Evolutionary conservation across 2,329 filamentous ascomycete genomes (phyloP).

Genomic region (Aplosporella prunicola): DNA sequence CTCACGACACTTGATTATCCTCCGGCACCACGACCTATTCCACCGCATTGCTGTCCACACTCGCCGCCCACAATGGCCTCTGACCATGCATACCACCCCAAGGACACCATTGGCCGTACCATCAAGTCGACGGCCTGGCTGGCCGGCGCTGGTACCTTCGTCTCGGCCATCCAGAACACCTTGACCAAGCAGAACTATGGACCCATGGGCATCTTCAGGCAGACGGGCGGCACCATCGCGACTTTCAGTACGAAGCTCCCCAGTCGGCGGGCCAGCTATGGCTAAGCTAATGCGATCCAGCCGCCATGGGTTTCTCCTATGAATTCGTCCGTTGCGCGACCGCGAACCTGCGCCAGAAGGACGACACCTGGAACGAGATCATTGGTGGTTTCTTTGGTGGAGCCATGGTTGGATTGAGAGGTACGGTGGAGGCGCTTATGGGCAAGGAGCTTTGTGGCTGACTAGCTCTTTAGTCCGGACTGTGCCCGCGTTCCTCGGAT

Average conservation of each 20-base stretch:
- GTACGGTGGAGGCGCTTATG: conserved; percentile 42
- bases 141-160: conserved; percentile 57
- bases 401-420: conserved; percentile 58
- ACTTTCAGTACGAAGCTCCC: conserved; percentile 46
- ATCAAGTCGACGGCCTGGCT: conserved; percentile 57
- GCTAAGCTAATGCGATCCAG: conserved; percentile 34
- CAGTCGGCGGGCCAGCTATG: conserved; percentile 17
- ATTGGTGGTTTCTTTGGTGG: conserved; percentile 71
- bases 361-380: conserved; percentile 66
- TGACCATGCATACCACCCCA: conserved; percentile 51
- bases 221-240: conserved; percentile 64
- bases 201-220: conserved; percentile 68
- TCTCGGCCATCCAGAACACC: conserved; percentile 77
- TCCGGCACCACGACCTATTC: conserved; percentile 4
- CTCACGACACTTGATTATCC: conserved; percentile 3
- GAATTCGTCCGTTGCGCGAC: conserved; percentile 66
- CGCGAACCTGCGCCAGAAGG: conserved; percentile 76
- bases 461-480: conserved; percentile 43
- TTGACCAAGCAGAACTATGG: conserved; percentile 75
- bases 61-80: conserved; percentile 26
- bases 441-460: background rate
- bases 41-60: conserved; percentile 4
- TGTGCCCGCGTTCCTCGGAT: conserved; percentile 61
- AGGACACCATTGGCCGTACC: conserved; percentile 63
- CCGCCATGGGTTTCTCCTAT: conserved; percentile 64